phyloP scores from a whole-genome alignment of 441 rosid species.

The Hypseocharis bilobata region DNA sequence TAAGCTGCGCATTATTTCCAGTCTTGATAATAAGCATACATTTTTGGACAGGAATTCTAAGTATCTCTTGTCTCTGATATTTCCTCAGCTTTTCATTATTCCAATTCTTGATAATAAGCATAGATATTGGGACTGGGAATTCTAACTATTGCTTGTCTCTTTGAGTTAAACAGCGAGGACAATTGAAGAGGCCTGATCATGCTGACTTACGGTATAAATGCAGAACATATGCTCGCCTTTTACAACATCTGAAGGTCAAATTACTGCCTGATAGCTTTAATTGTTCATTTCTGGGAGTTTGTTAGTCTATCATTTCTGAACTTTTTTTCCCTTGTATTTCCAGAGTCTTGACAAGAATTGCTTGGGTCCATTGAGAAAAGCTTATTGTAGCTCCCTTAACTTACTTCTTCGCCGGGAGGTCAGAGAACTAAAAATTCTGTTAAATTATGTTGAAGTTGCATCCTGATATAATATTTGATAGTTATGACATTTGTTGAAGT shows the following conservation, averaged over 20 bases:
- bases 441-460: slow-evolving; percentile 12
- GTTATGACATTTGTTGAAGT: too few species aligned
- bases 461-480: slow-evolving; percentile 3
- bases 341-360: slow-evolving; percentile 92
- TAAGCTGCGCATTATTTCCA: slow-evolving; percentile 9
- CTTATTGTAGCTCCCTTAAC: slow-evolving; percentile 91
- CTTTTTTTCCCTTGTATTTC: slow-evolving; percentile 16
- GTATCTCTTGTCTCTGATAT: slow-evolving; percentile 16
- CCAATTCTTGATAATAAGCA: slow-evolving; percentile 14
- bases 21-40: slow-evolving; percentile 10
- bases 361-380: slow-evolving; percentile 83
- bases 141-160: slow-evolving; percentile 18
- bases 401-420: slow-evolving; percentile 98
- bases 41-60: slow-evolving; percentile 18
- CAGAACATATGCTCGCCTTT: slow-evolving; percentile 96
- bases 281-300: not conserved
- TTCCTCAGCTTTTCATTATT: too few species aligned
- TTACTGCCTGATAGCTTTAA: slow-evolving; percentile 13
- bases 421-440: slow-evolving; percentile 24
- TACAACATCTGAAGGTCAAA: slow-evolving; percentile 88
- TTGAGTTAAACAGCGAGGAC: slow-evolving; percentile 68
- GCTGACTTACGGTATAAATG: slow-evolving; percentile 97
- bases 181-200: slow-evolving; percentile 98
- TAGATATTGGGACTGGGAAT: slow-evolving; percentile 15
- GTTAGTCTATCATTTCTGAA: slow-evolving; percentile 12